Evolutionary conservation across 1,139 yeast species (phyloP).

Genomic region (Kodamaea arcana): DNA sequence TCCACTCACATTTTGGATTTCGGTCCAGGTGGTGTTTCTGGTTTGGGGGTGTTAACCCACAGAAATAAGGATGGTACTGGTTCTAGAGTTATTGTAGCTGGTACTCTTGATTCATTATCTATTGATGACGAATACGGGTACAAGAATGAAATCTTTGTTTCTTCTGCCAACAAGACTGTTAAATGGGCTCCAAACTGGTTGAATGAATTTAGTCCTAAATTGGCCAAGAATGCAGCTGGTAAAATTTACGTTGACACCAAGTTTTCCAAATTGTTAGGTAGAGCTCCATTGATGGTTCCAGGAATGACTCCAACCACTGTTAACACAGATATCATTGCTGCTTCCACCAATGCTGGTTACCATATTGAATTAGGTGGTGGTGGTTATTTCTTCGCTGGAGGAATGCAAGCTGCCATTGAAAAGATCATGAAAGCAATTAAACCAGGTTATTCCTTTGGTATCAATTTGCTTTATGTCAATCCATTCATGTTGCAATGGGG

Average conservation of each 20-base stretch:
- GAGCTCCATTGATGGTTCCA: conserved; percentile 95
- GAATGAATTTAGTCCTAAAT: conserved; percentile 78
- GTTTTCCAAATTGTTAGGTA: conserved; percentile 86
- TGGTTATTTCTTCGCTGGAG: conserved; percentile 78
- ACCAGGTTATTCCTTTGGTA: conserved; percentile 88
- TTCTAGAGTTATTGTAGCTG: conserved; percentile 88
- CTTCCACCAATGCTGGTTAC: conserved; percentile 92
- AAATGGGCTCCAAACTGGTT: conserved; percentile 92
- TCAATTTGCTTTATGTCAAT: conserved; percentile 90
- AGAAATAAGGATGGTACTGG: conserved; percentile 99
- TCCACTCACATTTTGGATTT: conserved; percentile 91
- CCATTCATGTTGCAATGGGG: conserved; percentile 99
- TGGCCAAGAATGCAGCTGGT: conserved; percentile 64
- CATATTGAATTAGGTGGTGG: conserved; percentile 98
- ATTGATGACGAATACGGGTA: conserved; percentile 84
- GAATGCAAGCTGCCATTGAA: conserved; percentile 73
- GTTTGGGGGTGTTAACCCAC: conserved; percentile 92
- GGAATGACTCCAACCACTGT: conserved; percentile 99
- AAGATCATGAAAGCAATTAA: conserved; percentile 58
- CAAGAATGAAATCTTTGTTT: conserved; percentile 90
- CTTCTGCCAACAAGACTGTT: conserved; percentile 51
- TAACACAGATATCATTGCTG: conserved; percentile 88
- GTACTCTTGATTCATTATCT: conserved; percentile 64
- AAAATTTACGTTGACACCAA: conserved; percentile 86
- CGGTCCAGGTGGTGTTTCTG: conserved; percentile 99